Conservation (phyloP, 257 asterid species). For the Solanum okadae region DNA sequence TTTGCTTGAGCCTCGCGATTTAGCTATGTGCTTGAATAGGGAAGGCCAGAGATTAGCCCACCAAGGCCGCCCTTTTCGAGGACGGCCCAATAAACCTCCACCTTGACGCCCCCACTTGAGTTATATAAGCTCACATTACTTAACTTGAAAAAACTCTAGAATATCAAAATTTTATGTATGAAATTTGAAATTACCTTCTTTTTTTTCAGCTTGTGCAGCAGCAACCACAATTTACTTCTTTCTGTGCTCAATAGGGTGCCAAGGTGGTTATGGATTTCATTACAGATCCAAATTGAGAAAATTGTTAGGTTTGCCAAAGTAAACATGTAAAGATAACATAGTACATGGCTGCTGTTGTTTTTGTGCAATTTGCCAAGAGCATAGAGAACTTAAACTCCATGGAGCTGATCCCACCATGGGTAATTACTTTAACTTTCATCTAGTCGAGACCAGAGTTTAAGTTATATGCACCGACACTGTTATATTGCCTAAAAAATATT, state of each 20-base stretch:
- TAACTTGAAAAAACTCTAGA: neutral
- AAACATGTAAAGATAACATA: neutral
- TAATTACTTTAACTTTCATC: neutral
- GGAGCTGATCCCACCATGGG: neutral
- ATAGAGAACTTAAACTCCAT: neutral
- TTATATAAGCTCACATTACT: neutral
- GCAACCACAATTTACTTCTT: neutral
- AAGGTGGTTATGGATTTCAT: neutral
- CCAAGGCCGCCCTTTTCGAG: neutral
- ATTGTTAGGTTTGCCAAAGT: neutral
- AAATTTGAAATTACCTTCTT: neutral
- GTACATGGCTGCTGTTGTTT: neutral
- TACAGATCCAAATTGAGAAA: neutral
- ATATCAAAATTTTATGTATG: neutral
- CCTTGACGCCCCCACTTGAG: neutral
- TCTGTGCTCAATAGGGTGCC: neutral
- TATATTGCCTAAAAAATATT: neutral
- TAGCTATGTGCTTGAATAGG: neutral
- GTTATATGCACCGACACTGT: neutral
- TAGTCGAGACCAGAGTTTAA: neutral
- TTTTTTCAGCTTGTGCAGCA: neutral
- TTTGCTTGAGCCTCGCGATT: neutral
- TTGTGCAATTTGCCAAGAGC: neutral
- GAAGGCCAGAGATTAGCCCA: neutral
- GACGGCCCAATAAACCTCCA: neutral